Evolutionary conservation across 2,329 filamentous ascomycete species (phyloP), one percentile per base, ranked within the genome.

Genomic region (Fusarium sp.): DNA sequence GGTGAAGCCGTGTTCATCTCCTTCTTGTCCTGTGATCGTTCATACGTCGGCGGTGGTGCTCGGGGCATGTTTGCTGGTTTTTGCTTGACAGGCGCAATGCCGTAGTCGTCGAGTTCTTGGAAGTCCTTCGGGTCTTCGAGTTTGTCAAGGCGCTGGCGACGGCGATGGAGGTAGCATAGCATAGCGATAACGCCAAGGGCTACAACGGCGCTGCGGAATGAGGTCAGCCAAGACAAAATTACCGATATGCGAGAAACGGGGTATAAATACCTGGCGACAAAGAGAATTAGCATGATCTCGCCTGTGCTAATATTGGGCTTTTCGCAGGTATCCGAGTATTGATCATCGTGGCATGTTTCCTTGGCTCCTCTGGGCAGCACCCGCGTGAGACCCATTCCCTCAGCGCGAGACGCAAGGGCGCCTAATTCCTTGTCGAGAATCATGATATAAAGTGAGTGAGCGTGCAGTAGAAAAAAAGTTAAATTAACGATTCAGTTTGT

Each of bases 91-190:
- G 72, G 44, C 3, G 44, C 66, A 26, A 78, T 61, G 31, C 78
- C 78, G 28, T 79, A 79, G 51, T 79, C 78, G 42, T 79, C 78
- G 51, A 79, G 59, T 63, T 79, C 78, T 59, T 79, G 75, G 26
- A 68, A 17, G 28, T 66, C 68, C 44, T 79, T 79, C 26, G 72
- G 55, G 51, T 78, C 74, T 63, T 79, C 77, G 24, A 66, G 51
- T 17, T 35, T 51, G 13, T 79, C 78, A 3, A 71, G 35, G 24
- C 64, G 63, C 54, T 67, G 58, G 35, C 73, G 74, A 42, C 74
- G 67, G 10, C 73, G 74, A 39, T 79, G 77, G 15, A 79, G 55
- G 39, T 58, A 66, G 36, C 52, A 72, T 9, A 78, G 64, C n/a
- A 77, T 52, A 1, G 35, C 38, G n/a, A 78, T 26, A 47, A 79